phyloP scores from a whole-genome alignment of 208 protist genomes.

The Crithidia mellificae region DNA sequence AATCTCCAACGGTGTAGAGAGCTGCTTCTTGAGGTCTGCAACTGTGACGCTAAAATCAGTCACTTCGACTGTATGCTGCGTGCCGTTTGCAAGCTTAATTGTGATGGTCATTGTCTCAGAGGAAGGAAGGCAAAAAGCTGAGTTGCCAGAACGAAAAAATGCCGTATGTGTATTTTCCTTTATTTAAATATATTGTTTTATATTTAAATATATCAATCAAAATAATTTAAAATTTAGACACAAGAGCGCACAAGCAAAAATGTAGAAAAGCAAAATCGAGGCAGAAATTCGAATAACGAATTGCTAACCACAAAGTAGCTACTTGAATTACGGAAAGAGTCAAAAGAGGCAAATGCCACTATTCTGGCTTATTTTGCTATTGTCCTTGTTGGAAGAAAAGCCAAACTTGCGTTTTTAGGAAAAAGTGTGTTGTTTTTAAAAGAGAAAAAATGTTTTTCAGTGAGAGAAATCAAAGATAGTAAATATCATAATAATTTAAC shows the following conservation, averaged over 20 bases:
- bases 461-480: no score
- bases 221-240: background rate
- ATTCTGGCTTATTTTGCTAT: no score
- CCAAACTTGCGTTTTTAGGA: no score
- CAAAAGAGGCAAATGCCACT: background rate
- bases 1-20: conserved; percentile 50
- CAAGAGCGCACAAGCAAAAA: background rate
- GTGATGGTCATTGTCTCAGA: conserved; percentile 62
- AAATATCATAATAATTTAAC: no score
- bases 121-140: background rate
- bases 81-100: conserved; percentile 82
- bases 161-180: conserved; percentile 1
- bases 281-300: background rate
- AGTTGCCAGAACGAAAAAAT: conserved; percentile 21
- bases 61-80: conserved; percentile 71
- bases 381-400: no score
- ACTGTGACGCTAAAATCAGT: conserved; percentile 77
- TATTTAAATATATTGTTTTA: background rate
- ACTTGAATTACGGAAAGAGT: background rate
- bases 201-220: background rate
- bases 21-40: conserved; percentile 66
- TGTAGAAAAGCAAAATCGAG: background rate
- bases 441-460: no score
- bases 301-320: background rate
- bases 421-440: no score